Percentiles rank a stretch among this genome's conserved stretches.
These are phyloP conservation scores for Hypoxylon sp. DNA, from an alignment of 2,329 filamentous ascomycete genomes.

Conservation along the genomic window DNA sequence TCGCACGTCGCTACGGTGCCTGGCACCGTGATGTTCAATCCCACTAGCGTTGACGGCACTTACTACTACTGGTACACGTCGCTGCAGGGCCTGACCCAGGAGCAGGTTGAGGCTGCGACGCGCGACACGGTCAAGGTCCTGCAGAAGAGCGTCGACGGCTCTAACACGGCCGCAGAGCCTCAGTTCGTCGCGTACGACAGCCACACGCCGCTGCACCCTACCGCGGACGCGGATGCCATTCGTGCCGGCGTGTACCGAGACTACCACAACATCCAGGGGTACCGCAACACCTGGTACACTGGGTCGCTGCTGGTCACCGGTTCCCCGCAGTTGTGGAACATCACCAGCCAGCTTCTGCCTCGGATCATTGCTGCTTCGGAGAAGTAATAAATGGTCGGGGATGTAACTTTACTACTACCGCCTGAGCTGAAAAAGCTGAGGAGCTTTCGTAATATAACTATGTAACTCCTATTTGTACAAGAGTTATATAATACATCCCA, in stretches of 20 bases:
- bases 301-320: constrained; percentile 35
- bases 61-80: constrained; percentile 44
- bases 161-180: constrained; percentile 26
- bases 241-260: constrained; percentile 35
- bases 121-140: constrained; percentile 34
- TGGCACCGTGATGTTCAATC: constrained; percentile 39
- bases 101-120: constrained; percentile 32
- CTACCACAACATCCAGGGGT: constrained; percentile 34
- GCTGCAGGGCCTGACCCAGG: constrained; percentile 25
- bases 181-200: constrained; percentile 33
- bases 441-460: background rate
- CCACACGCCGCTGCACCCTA: constrained; percentile 32
- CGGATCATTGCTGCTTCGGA: constrained; percentile 36
- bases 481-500: background rate
- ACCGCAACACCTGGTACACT: constrained; percentile 44
- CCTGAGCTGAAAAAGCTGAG: background rate
- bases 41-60: constrained; percentile 30
- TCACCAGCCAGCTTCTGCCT: constrained; percentile 36
- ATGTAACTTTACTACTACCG: background rate
- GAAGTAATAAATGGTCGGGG: constrained; percentile 8
- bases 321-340: constrained; percentile 39
- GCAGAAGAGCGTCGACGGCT: constrained; percentile 27
- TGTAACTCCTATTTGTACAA: background rate
- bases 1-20: constrained; percentile 32
- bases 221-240: constrained; percentile 34